Evolutionary conservation across 768 basidiomycete genomes (phyloP), one percentile per base, ranked within the genome.

Genomic region (Russula virescens): DNA sequence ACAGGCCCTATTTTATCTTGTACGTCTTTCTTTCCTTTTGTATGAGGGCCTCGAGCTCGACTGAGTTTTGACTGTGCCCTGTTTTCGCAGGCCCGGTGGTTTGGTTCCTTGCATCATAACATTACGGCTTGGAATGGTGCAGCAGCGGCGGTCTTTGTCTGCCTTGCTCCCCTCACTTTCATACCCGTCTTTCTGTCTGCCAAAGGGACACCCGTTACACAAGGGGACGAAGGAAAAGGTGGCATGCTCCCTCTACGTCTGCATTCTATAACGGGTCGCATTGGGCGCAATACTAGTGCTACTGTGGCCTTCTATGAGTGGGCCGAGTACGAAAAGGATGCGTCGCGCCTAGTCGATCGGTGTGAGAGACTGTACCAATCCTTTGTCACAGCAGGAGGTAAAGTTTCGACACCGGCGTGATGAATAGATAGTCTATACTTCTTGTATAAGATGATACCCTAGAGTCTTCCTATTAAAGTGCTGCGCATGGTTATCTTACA

Each of bases 41-140:
- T 40, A 40, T 31, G 31, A 31, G 8, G 3, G 31, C 31, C 31
- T 31, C 31, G 31, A 8, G 31, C 8, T 31, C 8, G 3, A 31
- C 31, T 31, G 8, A 31, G 31, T 31, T 31, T 31, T 31, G n/a
- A n/a, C n/a, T 31, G 31, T n/a, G 31, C 31, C 31, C 31, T 3
- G 3, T 31, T 31, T 31, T 31, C 31, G 31, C 31, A 31, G 31
- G 31, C 31, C 31, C 31, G 31, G 31, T 31, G 31, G 31, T 31
- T 31, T 31, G 31, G 31, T 31, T 31, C 31, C 8, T 31, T 31
- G 8, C 31, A 31, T 31, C 89, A 90, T 67, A 75, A 83, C 16
- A 87, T 91, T 51, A 67, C 71, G 0, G 71, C 83, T 8, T 82
- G 79, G 74, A 86, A 86, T 69, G 85, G 85, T 11, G 87, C 91